A percentile compares a stretch with the other conserved stretches of the same genome.
These are phyloP conservation scores for Rhynchosporium agropyri DNA, from an alignment of 2,329 filamentous ascomycete genomes.

Conservation along the genomic window DNA sequence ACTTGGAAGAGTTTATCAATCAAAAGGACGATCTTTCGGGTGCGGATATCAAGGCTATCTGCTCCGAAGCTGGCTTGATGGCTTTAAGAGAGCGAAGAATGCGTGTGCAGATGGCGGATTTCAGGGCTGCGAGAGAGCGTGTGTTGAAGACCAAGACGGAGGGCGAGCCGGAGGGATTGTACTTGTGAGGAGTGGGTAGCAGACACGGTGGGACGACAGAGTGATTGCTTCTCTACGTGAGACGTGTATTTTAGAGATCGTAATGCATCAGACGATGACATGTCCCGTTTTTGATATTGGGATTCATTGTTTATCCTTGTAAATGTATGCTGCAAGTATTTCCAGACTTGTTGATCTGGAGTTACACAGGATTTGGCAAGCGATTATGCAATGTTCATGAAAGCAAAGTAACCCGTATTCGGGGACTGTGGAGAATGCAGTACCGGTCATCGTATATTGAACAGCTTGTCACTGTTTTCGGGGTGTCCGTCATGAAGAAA, in stretches of 20 bases:
- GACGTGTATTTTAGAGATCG: slow-evolving; percentile 38
- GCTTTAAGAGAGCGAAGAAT: slow-evolving; percentile 93
- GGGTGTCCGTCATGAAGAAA: no score
- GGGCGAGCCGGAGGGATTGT: slow-evolving; percentile 96
- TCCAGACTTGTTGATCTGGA: no score
- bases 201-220: slow-evolving; percentile 22
- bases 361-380: no score
- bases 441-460: no score
- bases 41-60: slow-evolving; percentile 98
- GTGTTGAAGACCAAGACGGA: slow-evolving; percentile 99
- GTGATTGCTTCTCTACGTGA: slow-evolving; percentile 33
- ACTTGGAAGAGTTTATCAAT: slow-evolving; percentile 96
- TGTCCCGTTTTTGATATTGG: neutral
- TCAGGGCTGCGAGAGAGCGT: slow-evolving; percentile 86
- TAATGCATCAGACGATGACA: slow-evolving; percentile 24
- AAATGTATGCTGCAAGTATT: neutral
- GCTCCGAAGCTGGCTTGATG: slow-evolving; percentile 93
- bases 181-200: slow-evolving; percentile 69
- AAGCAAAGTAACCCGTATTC: no score
- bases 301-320: neutral
- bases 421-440: no score
- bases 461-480: no score
- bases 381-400: no score
- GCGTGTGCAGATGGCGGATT: slow-evolving; percentile 99
- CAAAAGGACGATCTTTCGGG: slow-evolving; percentile 98